Conservation (phyloP, 1,284 basidiomycete species). For the Macrocybe sp. region DNA sequence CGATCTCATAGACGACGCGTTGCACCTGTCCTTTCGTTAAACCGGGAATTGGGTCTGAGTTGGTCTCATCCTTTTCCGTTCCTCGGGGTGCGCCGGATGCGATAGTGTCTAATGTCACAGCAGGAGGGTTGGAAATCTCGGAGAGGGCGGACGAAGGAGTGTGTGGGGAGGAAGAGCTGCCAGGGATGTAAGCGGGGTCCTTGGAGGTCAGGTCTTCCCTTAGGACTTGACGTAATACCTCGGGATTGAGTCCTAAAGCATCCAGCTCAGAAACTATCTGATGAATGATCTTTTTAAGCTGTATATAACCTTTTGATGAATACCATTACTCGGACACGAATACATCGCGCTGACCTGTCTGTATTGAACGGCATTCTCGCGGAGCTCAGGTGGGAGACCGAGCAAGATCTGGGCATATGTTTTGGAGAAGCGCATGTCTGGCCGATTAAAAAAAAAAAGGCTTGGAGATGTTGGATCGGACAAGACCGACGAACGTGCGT, state of each 20-base stretch:
- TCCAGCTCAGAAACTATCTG: slow-evolving; percentile 80
- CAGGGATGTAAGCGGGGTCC: too few species aligned
- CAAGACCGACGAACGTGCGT: slow-evolving; percentile 12
- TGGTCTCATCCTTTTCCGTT: too few species aligned
- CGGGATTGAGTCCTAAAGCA: slow-evolving; percentile 68
- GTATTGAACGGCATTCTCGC: slow-evolving; percentile 83
- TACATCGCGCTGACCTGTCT: slow-evolving; percentile 49
- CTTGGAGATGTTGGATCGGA: neutral
- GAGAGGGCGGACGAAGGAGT: too few species aligned
- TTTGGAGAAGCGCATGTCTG: slow-evolving; percentile 76
- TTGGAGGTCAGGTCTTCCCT: too few species aligned
- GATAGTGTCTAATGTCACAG: too few species aligned
- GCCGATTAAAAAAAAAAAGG: neutral
- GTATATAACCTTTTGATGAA: slow-evolving; percentile 5
- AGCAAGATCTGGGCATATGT: slow-evolving; percentile 67
- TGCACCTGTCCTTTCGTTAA: too few species aligned
- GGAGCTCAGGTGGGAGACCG: slow-evolving; percentile 71
- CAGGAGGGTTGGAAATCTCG: too few species aligned
- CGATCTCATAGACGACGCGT: slow-evolving; percentile 50
- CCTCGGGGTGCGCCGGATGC: too few species aligned
- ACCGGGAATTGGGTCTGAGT: too few species aligned
- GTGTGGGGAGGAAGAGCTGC: too few species aligned
- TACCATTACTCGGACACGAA: neutral
- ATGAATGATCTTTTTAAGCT: slow-evolving; percentile 94
- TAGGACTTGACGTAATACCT: too few species aligned